Evolutionary conservation across 129 eudicot species (phyloP).

Genomic region (Pseudognaphalium luteoalbum): DNA sequence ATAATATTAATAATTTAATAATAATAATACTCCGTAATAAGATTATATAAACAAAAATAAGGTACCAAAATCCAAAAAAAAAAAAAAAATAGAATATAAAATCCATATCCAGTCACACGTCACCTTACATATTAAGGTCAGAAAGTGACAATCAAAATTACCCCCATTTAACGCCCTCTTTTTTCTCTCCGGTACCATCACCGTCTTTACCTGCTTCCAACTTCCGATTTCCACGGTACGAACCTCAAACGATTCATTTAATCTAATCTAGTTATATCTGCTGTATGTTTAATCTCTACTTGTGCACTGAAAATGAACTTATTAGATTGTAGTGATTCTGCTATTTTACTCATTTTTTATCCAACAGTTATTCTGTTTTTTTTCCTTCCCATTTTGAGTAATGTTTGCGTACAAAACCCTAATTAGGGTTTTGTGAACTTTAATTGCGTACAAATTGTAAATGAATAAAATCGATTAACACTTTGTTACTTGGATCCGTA

Average conservation of each 20-base stretch:
- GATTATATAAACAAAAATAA: too few relatives aligned
- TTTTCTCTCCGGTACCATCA: background rate
- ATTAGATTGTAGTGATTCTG: background rate
- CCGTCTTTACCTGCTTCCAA: background rate
- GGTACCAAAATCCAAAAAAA: too few relatives aligned
- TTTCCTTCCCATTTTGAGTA: background rate
- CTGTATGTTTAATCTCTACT: background rate
- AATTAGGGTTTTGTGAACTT: conserved; percentile 20
- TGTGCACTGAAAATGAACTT: background rate
- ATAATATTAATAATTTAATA: too few relatives aligned
- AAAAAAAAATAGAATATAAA: too few relatives aligned
- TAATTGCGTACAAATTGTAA: background rate
- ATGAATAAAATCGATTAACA: background rate
- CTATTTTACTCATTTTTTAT: background rate
- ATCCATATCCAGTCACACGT: too few relatives aligned
- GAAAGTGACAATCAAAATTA: too few relatives aligned
- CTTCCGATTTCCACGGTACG: background rate
- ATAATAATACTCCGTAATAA: too few relatives aligned
- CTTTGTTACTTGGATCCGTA: background rate
- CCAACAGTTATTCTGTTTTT: background rate
- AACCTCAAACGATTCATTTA: background rate
- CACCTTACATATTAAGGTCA: too few relatives aligned
- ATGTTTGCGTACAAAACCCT: conserved; percentile 22
- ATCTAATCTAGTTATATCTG: background rate
- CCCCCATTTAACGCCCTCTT: too few relatives aligned